A percentile compares a stretch with the other conserved stretches of the same genome.
These are phyloP conservation scores for Fusarium fujikuroi DNA, from an alignment of 2,329 filamentous ascomycete species.

Conservation along the genomic window DNA sequence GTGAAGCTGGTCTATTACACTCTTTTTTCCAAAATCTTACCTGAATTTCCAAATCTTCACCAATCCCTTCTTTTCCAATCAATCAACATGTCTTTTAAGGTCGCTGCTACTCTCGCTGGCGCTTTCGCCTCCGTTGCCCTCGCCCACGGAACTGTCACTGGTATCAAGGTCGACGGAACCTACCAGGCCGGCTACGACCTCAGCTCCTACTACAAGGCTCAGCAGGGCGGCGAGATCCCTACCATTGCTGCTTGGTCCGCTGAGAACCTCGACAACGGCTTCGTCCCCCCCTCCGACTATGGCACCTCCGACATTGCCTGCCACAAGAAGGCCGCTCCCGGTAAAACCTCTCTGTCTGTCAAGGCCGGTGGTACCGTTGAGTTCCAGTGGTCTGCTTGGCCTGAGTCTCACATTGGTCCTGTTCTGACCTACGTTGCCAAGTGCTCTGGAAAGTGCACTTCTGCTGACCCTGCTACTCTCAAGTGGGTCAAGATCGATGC, in stretches of 20 bases:
- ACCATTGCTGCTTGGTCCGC: constrained; percentile 54
- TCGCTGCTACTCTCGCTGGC: constrained; percentile 29
- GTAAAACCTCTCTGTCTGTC: constrained; percentile 49
- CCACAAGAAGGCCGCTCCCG: constrained; percentile 54
- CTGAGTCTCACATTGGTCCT: constrained; percentile 60
- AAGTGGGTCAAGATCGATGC: constrained; percentile 74
- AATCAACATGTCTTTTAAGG: constrained; percentile 40
- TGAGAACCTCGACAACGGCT: constrained; percentile 61
- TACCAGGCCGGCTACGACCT: constrained; percentile 31
- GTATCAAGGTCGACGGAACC: constrained; percentile 39
- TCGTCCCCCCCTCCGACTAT: constrained; percentile 57
- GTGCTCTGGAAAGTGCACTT: constrained; percentile 63
- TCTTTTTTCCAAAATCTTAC: background rate
- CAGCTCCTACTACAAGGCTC: constrained; percentile 37
- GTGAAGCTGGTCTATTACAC: constrained; percentile 45
- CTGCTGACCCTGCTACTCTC: constrained; percentile 62
- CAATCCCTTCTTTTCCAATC: background rate
- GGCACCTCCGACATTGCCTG: constrained; percentile 58
- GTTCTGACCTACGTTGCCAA: constrained; percentile 73
- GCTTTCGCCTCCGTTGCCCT: constrained; percentile 38
- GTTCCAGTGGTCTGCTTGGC: constrained; percentile 57
- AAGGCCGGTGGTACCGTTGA: constrained; percentile 55
- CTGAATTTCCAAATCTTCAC: background rate
- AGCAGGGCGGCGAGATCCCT: constrained; percentile 35
- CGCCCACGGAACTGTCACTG: constrained; percentile 41